phyloP scores from a whole-genome alignment of 306 rosid genomes.

The Erythrophleum fordii region DNA sequence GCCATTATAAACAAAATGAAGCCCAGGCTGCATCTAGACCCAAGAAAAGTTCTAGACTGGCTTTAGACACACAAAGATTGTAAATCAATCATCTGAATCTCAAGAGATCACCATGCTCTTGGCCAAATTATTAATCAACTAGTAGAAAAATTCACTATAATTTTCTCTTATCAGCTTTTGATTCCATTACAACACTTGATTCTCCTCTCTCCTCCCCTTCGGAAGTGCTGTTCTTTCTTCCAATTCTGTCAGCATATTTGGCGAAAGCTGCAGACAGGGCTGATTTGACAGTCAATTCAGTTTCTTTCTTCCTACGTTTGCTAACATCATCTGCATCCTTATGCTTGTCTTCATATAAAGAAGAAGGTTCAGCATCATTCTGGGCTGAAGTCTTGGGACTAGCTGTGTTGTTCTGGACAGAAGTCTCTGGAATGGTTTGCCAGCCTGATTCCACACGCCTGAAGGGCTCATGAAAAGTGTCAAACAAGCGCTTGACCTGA shows the following conservation, averaged over 20 bases:
- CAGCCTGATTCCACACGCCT: conserved; percentile 67
- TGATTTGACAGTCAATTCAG: conserved; percentile 67
- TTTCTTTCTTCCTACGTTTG: conserved; percentile 61
- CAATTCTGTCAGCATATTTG: conserved; percentile 64
- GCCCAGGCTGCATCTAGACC: conserved; percentile 4
- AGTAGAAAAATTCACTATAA: background rate
- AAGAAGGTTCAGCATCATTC: conserved; percentile 52
- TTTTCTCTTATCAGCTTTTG: conserved; percentile 41
- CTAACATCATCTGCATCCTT: conserved; percentile 44
- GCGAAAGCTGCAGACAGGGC: conserved; percentile 90
- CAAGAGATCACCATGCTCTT: background rate
- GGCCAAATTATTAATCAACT: conserved; percentile 1
- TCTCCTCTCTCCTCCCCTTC: conserved; percentile 53
- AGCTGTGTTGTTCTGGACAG: conserved; percentile 41
- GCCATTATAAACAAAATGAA: background rate
- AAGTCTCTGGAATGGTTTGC: conserved; percentile 55
- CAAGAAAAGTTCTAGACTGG: conserved; percentile 13
- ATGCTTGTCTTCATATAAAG: conserved; percentile 50
- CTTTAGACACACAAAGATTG: background rate
- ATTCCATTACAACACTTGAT: conserved; percentile 35
- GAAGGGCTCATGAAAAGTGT: conserved; percentile 95
- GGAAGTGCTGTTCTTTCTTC: conserved; percentile 50
- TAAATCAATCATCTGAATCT: conserved; percentile 28
- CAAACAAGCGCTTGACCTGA: conserved; percentile 89
- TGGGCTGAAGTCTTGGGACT: conserved; percentile 47